phyloP scores from a whole-genome alignment of 208 protist genomes.

The Trypanosoma mega region DNA sequence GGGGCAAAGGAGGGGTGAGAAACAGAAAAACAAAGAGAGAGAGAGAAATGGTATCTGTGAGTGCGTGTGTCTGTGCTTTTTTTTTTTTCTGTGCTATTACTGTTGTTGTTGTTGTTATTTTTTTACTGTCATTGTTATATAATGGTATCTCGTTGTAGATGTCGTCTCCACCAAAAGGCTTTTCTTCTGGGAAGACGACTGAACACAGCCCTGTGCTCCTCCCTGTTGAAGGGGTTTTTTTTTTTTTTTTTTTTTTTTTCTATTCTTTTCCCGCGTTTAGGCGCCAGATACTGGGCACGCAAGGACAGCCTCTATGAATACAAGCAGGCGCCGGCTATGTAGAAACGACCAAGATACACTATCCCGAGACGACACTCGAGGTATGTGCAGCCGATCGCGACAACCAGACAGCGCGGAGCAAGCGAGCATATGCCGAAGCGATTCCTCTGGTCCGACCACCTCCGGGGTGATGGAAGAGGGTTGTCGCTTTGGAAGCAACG shows the following conservation, averaged over 20 bases:
- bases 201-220: too few species aligned
- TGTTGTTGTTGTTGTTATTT: neutral
- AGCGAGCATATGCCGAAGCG: neutral
- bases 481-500: neutral
- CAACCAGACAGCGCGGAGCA: neutral
- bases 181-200: too few species aligned
- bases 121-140: conserved; percentile 4
- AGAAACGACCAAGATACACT: neutral
- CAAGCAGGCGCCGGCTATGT: neutral
- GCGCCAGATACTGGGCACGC: neutral
- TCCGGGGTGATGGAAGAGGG: neutral
- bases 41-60: neutral
- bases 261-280: neutral
- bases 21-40: neutral
- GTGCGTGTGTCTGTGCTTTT: neutral
- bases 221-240: too few species aligned
- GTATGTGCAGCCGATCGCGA: neutral
- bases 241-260: neutral
- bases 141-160: too few species aligned
- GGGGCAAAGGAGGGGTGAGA: neutral
- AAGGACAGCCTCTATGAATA: neutral
- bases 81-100: neutral
- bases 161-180: too few species aligned
- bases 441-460: neutral
- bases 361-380: neutral